Evolutionary conservation across 192 early-diverging fungal species (phyloP).

Genomic region (Coemansia guatemalensis): DNA sequence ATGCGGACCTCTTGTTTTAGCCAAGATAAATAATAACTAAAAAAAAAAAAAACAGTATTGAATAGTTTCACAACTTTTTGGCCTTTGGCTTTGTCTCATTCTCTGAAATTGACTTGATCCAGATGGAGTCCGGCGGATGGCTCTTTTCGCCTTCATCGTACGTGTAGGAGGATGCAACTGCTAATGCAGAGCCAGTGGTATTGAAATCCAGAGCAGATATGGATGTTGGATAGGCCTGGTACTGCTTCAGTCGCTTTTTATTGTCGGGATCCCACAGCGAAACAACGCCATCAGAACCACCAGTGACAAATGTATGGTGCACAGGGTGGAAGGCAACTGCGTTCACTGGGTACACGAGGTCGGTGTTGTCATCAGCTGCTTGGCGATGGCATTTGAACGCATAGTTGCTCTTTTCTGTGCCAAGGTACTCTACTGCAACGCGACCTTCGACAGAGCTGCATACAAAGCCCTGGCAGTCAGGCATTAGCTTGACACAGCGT

Average conservation of each 20-base stretch:
- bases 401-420: slow-evolving; percentile 72
- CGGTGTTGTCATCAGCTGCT: slow-evolving; percentile 65
- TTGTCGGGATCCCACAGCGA: slow-evolving; percentile 91
- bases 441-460: slow-evolving; percentile 92
- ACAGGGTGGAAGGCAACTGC: slow-evolving; percentile 89
- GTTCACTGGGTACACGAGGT: slow-evolving; percentile 91
- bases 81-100: slow-evolving; percentile 61
- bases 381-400: slow-evolving; percentile 97
- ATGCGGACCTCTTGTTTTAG: no score
- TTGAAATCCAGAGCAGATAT: slow-evolving; percentile 82
- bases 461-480: slow-evolving; percentile 87
- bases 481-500: slow-evolving; percentile 78
- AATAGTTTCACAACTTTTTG: slow-evolving; percentile 16
- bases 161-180: slow-evolving; percentile 89
- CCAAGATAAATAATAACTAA: no score
- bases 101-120: slow-evolving; percentile 69
- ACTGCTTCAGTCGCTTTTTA: slow-evolving; percentile 85
- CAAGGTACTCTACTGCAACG: slow-evolving; percentile 91
- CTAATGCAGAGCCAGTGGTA: slow-evolving; percentile 73
- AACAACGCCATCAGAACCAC: slow-evolving; percentile 90
- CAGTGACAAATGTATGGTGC: slow-evolving; percentile 93
- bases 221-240: slow-evolving; percentile 76
- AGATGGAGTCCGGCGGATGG: slow-evolving; percentile 78
- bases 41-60: background rate
- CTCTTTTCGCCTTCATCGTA: slow-evolving; percentile 94